Evolutionary conservation across 169 alveolate genomes (phyloP).

Genomic region (Perkinsus chesapeaki): DNA sequence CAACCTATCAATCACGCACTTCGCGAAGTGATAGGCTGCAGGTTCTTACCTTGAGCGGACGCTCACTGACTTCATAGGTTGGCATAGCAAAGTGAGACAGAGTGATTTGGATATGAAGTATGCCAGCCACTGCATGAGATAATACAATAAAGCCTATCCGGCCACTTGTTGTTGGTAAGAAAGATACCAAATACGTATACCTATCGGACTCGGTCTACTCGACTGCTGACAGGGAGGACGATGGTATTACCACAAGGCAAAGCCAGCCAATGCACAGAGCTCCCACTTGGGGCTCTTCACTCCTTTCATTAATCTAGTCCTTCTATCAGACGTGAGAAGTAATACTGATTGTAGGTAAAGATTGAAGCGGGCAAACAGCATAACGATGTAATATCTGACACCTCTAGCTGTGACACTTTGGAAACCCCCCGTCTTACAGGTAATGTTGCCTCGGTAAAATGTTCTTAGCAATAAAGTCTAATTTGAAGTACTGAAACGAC

Average conservation of each 20-base stretch:
- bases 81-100: constrained; percentile 18
- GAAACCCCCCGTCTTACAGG: neutral
- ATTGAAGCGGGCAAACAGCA: neutral
- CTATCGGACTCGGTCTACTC: neutral
- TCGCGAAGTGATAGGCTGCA: neutral
- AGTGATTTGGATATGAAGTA: constrained; percentile 17
- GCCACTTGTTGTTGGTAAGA: neutral
- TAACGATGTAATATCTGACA: neutral
- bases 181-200: neutral
- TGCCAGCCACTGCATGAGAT: constrained; percentile 12
- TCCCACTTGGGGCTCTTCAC: constrained; percentile 2
- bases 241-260: neutral
- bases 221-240: neutral
- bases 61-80: neutral
- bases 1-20: neutral
- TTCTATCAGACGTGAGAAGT: neutral
- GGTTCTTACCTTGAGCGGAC: neutral
- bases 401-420: neutral
- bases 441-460: neutral
- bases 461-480: neutral
- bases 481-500: neutral
- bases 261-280: neutral
- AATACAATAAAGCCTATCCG: neutral
- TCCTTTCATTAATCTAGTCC: neutral
- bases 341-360: constrained; percentile 6